These are phyloP conservation scores for Ceratocystis alfenasii DNA, from an alignment of 2,329 filamentous ascomycete species.

Conservation along the genomic window DNA sequence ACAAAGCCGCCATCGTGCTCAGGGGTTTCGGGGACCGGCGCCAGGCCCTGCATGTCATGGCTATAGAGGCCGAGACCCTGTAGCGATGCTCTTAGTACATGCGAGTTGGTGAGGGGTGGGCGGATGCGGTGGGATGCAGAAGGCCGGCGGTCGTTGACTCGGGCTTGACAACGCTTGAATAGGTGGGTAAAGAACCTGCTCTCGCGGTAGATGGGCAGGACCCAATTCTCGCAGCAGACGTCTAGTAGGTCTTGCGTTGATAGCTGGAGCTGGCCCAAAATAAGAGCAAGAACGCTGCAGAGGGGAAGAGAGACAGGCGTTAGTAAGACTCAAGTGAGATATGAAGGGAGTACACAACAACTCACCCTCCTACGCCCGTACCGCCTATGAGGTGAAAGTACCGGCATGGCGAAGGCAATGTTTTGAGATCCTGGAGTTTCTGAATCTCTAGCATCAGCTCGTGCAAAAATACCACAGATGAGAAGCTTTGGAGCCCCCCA, in stretches of 20 bases:
- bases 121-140: conserved; percentile 1
- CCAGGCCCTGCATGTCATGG: conserved; percentile 3
- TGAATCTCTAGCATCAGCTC: conserved; percentile 5
- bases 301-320: background rate
- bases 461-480: background rate
- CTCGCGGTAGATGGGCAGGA: conserved; percentile 4
- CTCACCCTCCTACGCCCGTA: conserved; percentile 4
- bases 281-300: background rate
- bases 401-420: background rate
- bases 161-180: background rate
- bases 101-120: background rate
- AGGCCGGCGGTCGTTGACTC: conserved; percentile 2
- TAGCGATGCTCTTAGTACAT: background rate
- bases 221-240: background rate
- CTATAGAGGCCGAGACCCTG: background rate
- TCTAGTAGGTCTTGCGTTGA: conserved; percentile 1
- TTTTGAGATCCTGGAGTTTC: background rate
- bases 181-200: conserved; percentile 5
- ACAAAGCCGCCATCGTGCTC: conserved; percentile 6
- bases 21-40: background rate
- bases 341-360: background rate
- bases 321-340: background rate
- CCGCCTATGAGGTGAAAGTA: conserved; percentile 4
- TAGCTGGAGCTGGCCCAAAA: background rate
- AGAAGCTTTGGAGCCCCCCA: background rate